Evolutionary conservation across 176 grass and related monocot species (phyloP), one percentile per base, ranked within the genome.

Genomic region (Musa itinerans): DNA sequence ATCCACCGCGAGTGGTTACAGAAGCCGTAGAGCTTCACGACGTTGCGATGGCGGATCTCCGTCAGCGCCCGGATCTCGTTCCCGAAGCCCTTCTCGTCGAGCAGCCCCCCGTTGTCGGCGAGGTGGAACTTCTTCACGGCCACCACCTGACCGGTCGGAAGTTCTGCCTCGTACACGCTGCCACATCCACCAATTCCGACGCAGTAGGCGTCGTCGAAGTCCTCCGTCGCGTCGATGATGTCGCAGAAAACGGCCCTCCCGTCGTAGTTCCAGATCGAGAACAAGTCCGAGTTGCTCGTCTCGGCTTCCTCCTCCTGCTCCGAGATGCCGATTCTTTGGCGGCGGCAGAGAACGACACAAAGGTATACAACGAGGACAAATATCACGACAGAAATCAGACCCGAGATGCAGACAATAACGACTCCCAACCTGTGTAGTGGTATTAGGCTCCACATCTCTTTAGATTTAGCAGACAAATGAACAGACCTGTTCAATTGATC

Each of bases 1-100:
- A 55, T 73, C 21, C 52, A 55, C 52, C 52, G 52, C 3, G 71
- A 52, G 49, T 73, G 71, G 7, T 20, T 21, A 52, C 71, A 73
- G 71, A 73, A 73, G 12, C 71, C 71, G 14, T 73, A 55, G 10
- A 73, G 49, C 52, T 73, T 73, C 71, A 73, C 71, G 20, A 73
- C 25, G 71, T 73, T 73, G 52, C 71, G 71, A 48, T 73, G 71
- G 13, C 71, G 71, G 6, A 73, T 24, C 71, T 14, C 7, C 21
- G 52, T 73, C 23, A 73, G 23, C 10, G 71, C 71, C 21, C 14
- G 50, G 20, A 73, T 73, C 71, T 73, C 71, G 10, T 73, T 73
- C 71, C 52, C 21, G 52, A 73, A 73, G 10, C 71, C 71, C 23
- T 54, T 73, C 17, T 53, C 52, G 2, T 73, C 22, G 14, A 54